Percentiles rank a stretch among this genome's conserved stretches.
These are phyloP conservation scores for Xylaria scruposa DNA, from an alignment of 495 filamentous ascomycete species.

Conservation along the genomic window DNA sequence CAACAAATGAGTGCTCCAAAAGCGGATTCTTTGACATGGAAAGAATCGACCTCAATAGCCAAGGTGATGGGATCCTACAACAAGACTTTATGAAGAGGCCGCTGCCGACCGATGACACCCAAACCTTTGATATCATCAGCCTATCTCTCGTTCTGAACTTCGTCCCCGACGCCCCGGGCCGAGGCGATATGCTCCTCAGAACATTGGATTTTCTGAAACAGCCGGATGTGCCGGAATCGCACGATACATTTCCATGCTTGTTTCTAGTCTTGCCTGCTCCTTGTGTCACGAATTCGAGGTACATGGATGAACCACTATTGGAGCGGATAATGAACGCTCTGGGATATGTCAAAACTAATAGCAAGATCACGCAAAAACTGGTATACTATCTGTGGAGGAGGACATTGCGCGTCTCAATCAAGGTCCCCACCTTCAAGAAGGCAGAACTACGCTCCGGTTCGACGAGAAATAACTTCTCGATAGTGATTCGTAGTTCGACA, in stretches of 20 bases:
- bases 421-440: slow-evolving; percentile 57
- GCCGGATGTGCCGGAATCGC: slow-evolving; percentile 32
- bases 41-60: slow-evolving; percentile 90
- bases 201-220: slow-evolving; percentile 68
- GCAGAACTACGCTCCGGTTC: slow-evolving; percentile 74
- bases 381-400: slow-evolving; percentile 85
- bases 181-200: slow-evolving; percentile 88
- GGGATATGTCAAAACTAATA: slow-evolving; percentile 69
- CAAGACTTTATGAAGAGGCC: slow-evolving; percentile 96
- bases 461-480: slow-evolving; percentile 86
- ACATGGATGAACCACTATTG: slow-evolving; percentile 77
- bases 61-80: slow-evolving; percentile 76
- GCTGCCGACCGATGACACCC: slow-evolving; percentile 63
- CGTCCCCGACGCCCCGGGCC: slow-evolving; percentile 73
- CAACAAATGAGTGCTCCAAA: slow-evolving; percentile 80
- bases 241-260: slow-evolving; percentile 69
- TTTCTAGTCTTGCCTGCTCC: slow-evolving; percentile 91
- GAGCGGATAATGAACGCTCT: slow-evolving; percentile 75
- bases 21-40: slow-evolving; percentile 73
- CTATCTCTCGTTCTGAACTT: slow-evolving; percentile 97
- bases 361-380: slow-evolving; percentile 81
- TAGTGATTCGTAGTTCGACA: slow-evolving; percentile 59
- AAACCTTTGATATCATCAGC: slow-evolving; percentile 86
- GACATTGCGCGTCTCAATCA: slow-evolving; percentile 30
- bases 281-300: slow-evolving; percentile 91